Conservation (phyloP, 2,329 filamentous ascomycete species). For the Colletotrichum horii region DNA sequence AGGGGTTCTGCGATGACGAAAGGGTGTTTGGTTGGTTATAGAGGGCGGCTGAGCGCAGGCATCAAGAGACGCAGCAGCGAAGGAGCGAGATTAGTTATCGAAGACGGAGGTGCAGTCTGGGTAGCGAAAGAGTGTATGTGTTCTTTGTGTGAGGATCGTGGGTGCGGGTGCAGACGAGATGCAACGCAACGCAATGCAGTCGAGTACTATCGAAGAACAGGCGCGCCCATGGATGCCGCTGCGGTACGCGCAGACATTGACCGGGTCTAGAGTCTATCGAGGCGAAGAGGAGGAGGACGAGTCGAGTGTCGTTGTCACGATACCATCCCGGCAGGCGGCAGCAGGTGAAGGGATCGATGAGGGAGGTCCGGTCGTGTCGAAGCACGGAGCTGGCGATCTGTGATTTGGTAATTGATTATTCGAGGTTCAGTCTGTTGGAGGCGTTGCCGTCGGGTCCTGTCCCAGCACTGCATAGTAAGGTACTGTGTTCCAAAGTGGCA, state of each 20-base stretch:
- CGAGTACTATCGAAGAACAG: constrained; percentile 16
- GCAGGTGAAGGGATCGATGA: not conserved
- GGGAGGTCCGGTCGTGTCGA: not conserved
- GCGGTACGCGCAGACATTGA: constrained; percentile 12
- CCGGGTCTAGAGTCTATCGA: not conserved
- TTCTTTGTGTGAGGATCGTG: not conserved
- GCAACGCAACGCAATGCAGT: constrained; percentile 1
- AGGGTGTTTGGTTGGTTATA: not conserved
- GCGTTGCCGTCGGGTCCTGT: not conserved
- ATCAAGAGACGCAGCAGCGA: not conserved
- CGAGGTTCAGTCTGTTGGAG: not conserved
- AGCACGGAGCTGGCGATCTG: not conserved
- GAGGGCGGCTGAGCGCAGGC: not conserved
- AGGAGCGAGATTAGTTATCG: not conserved
- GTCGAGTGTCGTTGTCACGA: not conserved
- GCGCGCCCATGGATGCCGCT: constrained; percentile 17
- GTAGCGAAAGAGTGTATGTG: constrained; percentile 1
- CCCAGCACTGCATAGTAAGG: no score
- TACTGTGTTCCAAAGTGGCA: not conserved
- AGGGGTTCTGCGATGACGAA: not conserved
- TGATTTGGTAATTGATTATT: not conserved
- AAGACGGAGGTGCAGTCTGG: not conserved
- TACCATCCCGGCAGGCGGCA: not conserved
- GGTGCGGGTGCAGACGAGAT: not conserved
- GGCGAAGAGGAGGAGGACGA: not conserved